Percentiles rank a stretch among this genome's conserved stretches.
Evolutionary conservation across 352 stramenopile genomes (phyloP).

Genomic region (Globisporangium mamillatum): DNA sequence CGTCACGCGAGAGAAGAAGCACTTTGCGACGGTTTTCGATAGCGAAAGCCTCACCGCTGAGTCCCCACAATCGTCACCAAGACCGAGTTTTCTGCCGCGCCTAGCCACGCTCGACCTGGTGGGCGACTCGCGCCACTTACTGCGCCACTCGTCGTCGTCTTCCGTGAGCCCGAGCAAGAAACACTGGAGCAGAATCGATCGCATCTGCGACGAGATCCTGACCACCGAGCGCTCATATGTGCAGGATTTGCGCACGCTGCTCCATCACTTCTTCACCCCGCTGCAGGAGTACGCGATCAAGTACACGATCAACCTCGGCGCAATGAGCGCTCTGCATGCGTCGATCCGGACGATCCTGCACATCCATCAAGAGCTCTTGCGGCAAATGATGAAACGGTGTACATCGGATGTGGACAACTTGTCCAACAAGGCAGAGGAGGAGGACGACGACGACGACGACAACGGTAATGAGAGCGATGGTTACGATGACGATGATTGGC

Average conservation of each 20-base stretch:
- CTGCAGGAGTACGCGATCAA: conserved; percentile 25
- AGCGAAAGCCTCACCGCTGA: too few relatives aligned
- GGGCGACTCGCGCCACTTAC: too few relatives aligned
- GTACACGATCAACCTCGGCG: conserved; percentile 24
- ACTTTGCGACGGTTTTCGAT: too few relatives aligned
- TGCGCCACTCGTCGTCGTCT: neutral
- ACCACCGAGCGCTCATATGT: conserved; percentile 34
- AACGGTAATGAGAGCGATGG: too few relatives aligned
- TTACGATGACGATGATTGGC: too few relatives aligned
- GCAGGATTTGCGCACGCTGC: conserved; percentile 20
- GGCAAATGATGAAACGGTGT: conserved; percentile 3
- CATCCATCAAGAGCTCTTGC: conserved; percentile 36
- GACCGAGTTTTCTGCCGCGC: too few relatives aligned
- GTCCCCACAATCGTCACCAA: too few relatives aligned
- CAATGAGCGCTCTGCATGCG: conserved; percentile 28
- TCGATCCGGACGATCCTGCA: conserved; percentile 31
- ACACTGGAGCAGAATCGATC: conserved; percentile 10
- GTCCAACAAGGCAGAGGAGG: too few relatives aligned
- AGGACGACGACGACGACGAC: too few relatives aligned
- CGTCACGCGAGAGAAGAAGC: too few relatives aligned
- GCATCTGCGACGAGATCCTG: conserved; percentile 31
- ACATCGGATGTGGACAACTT: too few relatives aligned
- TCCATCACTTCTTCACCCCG: conserved; percentile 33
- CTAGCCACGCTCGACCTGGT: too few relatives aligned
- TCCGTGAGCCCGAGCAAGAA: neutral